Conservation (phyloP, 2,329 filamentous ascomycete species). For the Pseudogymnoascus sp. region DNA sequence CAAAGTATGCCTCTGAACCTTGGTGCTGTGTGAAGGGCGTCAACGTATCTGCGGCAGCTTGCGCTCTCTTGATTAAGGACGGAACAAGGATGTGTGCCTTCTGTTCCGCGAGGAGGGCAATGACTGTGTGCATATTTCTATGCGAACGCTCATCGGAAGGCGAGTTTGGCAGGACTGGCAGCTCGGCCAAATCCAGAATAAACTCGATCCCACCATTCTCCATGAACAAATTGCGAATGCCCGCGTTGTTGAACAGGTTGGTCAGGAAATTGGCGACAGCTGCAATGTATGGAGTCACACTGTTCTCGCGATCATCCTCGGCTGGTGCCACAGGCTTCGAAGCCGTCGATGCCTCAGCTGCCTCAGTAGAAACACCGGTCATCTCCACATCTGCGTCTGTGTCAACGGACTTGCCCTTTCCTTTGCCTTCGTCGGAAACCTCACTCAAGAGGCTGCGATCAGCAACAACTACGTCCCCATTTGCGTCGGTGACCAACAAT, state of each 20-base stretch:
- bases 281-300: slow-evolving; percentile 51
- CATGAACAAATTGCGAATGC: slow-evolving; percentile 49
- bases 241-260: slow-evolving; percentile 24
- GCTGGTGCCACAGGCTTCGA: slow-evolving; percentile 19
- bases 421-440: slow-evolving; percentile 32
- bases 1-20: slow-evolving; percentile 56
- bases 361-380: slow-evolving; percentile 41
- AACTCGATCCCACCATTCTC: slow-evolving; percentile 73
- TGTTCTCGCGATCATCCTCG: slow-evolving; percentile 16
- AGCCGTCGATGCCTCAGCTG: slow-evolving; percentile 11
- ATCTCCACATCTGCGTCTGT: slow-evolving; percentile 57
- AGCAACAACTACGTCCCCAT: slow-evolving; percentile 51
- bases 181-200: slow-evolving; percentile 73
- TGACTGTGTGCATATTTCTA: slow-evolving; percentile 61
- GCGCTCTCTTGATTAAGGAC: slow-evolving; percentile 66
- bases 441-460: slow-evolving; percentile 30
- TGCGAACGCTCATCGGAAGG: slow-evolving; percentile 60
- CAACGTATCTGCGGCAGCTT: slow-evolving; percentile 59
- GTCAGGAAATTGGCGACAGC: slow-evolving; percentile 68
- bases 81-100: slow-evolving; percentile 76
- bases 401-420: slow-evolving; percentile 23
- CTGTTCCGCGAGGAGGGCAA: slow-evolving; percentile 70
- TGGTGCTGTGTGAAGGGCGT: slow-evolving; percentile 50
- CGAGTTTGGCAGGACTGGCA: slow-evolving; percentile 70
- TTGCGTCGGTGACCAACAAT: slow-evolving; percentile 53